A percentile compares a stretch with the other conserved stretches of the same genome.
Conservation (phyloP, 2,329 filamentous ascomycete genomes). For the Scedosporium minutisporum region DNA sequence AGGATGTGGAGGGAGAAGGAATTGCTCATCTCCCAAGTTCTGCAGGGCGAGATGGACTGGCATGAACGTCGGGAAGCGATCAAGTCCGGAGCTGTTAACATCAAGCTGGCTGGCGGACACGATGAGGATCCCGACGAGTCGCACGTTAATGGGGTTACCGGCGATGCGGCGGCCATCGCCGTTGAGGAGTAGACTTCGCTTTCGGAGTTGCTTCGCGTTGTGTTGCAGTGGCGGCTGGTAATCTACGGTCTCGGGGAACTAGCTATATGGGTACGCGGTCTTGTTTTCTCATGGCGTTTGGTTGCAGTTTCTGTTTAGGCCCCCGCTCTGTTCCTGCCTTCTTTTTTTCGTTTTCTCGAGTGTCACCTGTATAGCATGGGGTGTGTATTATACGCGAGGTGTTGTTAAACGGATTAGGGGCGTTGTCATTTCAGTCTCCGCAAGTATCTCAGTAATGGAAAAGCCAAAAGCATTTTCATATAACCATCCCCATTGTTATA, state of each 20-base stretch:
- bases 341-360: background rate
- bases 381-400: background rate
- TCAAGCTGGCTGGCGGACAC: slow-evolving; percentile 25
- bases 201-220: background rate
- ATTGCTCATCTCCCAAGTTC: slow-evolving; percentile 62
- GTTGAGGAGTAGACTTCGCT: background rate
- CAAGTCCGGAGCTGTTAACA: slow-evolving; percentile 36
- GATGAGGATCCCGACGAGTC: slow-evolving; percentile 18
- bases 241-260: background rate
- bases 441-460: background rate
- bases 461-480: background rate
- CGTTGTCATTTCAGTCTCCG: background rate
- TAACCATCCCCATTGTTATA: background rate
- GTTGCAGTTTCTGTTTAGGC: background rate
- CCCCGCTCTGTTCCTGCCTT: background rate
- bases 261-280: background rate
- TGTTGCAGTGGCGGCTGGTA: background rate
- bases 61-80: slow-evolving; percentile 48
- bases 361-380: background rate
- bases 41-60: slow-evolving; percentile 54
- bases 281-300: background rate
- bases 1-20: slow-evolving; percentile 75
- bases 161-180: background rate
- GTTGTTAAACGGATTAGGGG: background rate
- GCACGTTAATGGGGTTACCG: slow-evolving; percentile 12